Conservation (phyloP, 768 basidiomycete genomes). For the Kwoniella mangroviensis region DNA sequence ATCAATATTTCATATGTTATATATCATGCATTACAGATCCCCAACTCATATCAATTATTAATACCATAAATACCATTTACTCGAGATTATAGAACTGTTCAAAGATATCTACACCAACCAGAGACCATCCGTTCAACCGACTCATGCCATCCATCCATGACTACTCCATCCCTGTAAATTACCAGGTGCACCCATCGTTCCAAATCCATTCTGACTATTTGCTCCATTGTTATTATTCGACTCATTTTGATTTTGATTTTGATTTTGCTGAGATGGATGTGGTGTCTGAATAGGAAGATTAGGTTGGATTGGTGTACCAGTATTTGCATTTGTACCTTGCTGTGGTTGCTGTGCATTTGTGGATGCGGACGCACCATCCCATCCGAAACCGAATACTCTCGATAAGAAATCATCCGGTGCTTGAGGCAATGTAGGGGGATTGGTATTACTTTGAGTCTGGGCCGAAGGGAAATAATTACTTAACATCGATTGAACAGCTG, state of each 20-base stretch:
- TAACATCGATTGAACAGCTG: slow-evolving; percentile 51
- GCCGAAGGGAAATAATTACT: slow-evolving; percentile 44
- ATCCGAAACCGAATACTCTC: slow-evolving; percentile 48
- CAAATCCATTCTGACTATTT: slow-evolving; percentile 6
- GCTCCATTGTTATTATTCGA: background rate
- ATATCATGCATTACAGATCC: too few species aligned
- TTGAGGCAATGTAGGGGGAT: slow-evolving; percentile 17
- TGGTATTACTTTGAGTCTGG: background rate
- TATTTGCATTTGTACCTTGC: background rate
- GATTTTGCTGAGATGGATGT: background rate
- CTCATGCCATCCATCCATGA: slow-evolving; percentile 27
- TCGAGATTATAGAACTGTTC: too few species aligned
- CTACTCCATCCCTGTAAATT: slow-evolving; percentile 16
- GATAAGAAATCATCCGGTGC: slow-evolving; percentile 53
- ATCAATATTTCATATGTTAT: too few species aligned
- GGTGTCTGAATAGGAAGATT: too few species aligned
- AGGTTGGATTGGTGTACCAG: background rate
- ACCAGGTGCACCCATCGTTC: slow-evolving; percentile 9
- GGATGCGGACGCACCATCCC: slow-evolving; percentile 32
- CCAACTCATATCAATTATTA: too few species aligned
- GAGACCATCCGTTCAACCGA: background rate
- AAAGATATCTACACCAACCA: too few species aligned
- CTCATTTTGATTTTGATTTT: background rate
- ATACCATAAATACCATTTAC: too few species aligned
- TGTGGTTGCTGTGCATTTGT: background rate